Evolutionary conservation across 345 rosid genomes (phyloP), one percentile per base, ranked within the genome.

Genomic region (Pistacia vera): DNA sequence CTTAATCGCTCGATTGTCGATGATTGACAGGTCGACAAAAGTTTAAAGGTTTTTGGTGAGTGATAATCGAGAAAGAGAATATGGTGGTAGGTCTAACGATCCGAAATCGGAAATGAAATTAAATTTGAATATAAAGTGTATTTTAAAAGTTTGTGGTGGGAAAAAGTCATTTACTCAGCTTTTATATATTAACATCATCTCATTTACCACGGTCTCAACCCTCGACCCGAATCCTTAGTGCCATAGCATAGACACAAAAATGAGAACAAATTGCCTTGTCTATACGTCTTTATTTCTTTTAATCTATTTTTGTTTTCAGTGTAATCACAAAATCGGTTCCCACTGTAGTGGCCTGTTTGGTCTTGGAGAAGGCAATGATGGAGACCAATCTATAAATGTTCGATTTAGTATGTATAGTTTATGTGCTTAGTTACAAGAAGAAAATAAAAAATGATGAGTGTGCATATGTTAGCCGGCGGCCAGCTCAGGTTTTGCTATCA

Each of bases 381-480:
- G 20, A 35, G 75, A 78, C 6, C 68, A 49, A 41, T 55, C 65
- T 4, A 16, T 54, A 54, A 54, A 14, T 33, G 8, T 12, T 46
- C 13, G 48, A 11, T 6, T 46, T 12, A 12, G 51, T 13, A 11
- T 16, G 7, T 38, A n/a, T 35, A 2, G 18, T 11, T 55, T 5
- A 44, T 49, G 11, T 46, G 7, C 48, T 22, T 17, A 70, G 62
- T 22, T 10, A 2, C 14, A 57, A 7, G 4, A 5, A 2, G 28
- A 30, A 61, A 4, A 3, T 18, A 35, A 20, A 30, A 57, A 54
- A 20, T 46, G 3, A 55, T 11, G n/a, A 38, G 41, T n/a, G 14
- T 28, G 14, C 48, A 33, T 13, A 62, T 25, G 63, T 28, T 49
- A 20, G 78, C 71, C 83, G 66, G 35, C 83, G 66, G 46, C 73